These are phyloP conservation scores for Polyrhizophydium stewartii DNA, from an alignment of 371 early-diverging fungal species.

Conservation along the genomic window DNA sequence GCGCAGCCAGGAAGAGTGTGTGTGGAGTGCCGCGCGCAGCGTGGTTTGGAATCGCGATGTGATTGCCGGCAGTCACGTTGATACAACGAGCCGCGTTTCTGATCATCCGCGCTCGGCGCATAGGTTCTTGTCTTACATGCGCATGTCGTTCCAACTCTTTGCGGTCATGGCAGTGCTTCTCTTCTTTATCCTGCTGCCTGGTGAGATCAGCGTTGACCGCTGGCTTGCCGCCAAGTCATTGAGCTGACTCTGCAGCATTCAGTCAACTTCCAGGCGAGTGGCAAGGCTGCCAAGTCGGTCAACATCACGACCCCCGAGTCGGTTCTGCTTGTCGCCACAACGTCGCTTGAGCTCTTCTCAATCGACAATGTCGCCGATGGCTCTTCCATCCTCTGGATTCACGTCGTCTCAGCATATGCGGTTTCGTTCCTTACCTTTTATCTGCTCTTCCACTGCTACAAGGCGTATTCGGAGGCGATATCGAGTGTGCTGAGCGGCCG, in stretches of 20 bases:
- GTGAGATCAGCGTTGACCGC: not conserved
- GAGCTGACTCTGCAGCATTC: not conserved
- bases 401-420: constrained; percentile 25
- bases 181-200: constrained; percentile 21
- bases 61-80: too few species aligned
- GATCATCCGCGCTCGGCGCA: too few species aligned
- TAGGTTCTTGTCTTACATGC: constrained; percentile 38
- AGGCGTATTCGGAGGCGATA: constrained; percentile 16
- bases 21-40: not conserved
- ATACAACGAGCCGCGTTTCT: too few species aligned
- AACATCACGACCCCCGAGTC: constrained; percentile 6
- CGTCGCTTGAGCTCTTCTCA: constrained; percentile 22
- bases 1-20: not conserved
- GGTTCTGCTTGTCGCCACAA: constrained; percentile 9
- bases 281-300: not conserved
- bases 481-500: constrained; percentile 1
- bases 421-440: constrained; percentile 21
- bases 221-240: too few species aligned
- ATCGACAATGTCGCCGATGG: constrained; percentile 22
- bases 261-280: constrained; percentile 25
- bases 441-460: constrained; percentile 21
- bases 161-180: constrained; percentile 10
- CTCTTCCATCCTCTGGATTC: constrained; percentile 22
- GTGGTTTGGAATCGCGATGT: too few species aligned
- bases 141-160: constrained; percentile 25